Percentiles rank a stretch among this genome's conserved stretches.
phyloP scores from a whole-genome alignment of 1,284 basidiomycete genomes.

The Ceratobasidium sp. region DNA sequence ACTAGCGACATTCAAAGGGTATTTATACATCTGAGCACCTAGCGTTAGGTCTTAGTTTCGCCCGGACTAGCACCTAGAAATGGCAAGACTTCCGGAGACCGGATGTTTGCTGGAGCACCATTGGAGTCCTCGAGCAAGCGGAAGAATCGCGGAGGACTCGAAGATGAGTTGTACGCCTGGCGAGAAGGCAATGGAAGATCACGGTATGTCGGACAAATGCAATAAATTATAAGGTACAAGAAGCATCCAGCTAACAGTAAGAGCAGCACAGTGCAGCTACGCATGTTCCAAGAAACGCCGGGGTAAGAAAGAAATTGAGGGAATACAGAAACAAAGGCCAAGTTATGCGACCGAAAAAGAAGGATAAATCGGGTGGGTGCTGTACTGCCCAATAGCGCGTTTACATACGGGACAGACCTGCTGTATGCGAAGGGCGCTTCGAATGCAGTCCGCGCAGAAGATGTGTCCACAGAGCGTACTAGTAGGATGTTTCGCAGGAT shows the following conservation, averaged over 20 bases:
- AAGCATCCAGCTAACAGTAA: conserved; percentile 1
- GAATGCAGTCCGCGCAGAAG: conserved; percentile 30
- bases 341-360: background rate
- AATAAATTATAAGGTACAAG: conserved; percentile 37
- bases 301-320: background rate
- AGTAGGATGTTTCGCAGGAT: background rate
- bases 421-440: background rate
- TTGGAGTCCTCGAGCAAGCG: background rate
- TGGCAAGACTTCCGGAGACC: conserved; percentile 5
- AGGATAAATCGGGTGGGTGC: conserved; percentile 31
- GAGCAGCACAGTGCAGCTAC: background rate
- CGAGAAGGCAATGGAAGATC: background rate
- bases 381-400: conserved; percentile 5
- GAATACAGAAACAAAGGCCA: conserved; percentile 6
- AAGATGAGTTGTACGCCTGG: background rate
- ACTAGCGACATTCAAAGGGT: background rate
- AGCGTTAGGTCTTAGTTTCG: background rate
- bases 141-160: background rate
- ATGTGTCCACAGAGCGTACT: conserved; percentile 35
- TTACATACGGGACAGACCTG: conserved; percentile 30
- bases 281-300: conserved; percentile 14
- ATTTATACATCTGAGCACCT: conserved; percentile 8
- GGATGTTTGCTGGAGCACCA: background rate
- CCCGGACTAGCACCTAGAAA: conserved; percentile 17
- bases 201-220: background rate